A percentile compares a stretch with the other conserved stretches of the same genome.
phyloP scores from a whole-genome alignment of 805 yeast species.

The Myxozyma vanderwaltii region DNA sequence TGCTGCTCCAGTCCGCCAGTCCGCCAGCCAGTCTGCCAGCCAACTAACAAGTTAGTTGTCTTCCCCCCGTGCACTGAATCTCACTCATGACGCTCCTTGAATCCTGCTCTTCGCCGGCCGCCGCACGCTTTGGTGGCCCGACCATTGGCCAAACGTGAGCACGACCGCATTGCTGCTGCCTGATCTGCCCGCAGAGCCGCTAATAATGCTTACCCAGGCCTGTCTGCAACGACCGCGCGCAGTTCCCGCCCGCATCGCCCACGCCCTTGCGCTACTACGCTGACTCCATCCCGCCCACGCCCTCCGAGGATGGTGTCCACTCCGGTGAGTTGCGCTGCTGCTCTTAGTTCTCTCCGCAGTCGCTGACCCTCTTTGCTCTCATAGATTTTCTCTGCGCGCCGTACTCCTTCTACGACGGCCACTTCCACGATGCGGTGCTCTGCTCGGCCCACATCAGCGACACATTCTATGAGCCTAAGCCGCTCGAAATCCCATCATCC shows the following conservation, averaged over 20 bases:
- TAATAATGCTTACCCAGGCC: too few relatives aligned
- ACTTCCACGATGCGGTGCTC: slow-evolving; percentile 1
- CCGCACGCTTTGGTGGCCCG: background rate
- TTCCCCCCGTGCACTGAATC: too few relatives aligned
- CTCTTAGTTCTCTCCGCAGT: background rate
- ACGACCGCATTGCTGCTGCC: too few relatives aligned
- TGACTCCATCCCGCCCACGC: slow-evolving; percentile 17
- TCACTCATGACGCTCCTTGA: background rate
- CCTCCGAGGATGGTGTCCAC: slow-evolving; percentile 6
- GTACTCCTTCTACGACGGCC: background rate
- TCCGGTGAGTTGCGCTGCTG: background rate
- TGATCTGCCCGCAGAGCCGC: too few relatives aligned
- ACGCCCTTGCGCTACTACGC: slow-evolving; percentile 2
- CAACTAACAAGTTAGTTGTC: too few relatives aligned
- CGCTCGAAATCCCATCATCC: slow-evolving; percentile 1
- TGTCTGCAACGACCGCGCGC: too few relatives aligned
- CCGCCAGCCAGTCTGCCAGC: too few relatives aligned
- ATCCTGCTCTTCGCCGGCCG: background rate
- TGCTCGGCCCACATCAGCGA: background rate
- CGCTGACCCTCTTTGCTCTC: too few relatives aligned
- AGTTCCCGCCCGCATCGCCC: too few relatives aligned
- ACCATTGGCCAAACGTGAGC: too few relatives aligned
- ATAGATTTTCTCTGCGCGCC: slow-evolving; percentile 3
- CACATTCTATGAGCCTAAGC: slow-evolving; percentile 10
- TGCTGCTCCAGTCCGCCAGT: background rate